Percentiles rank a stretch among this genome's conserved stretches.
These are phyloP conservation scores for Agapanthus africanus DNA, from an alignment of 106 monocot species.

Conservation along the genomic window DNA sequence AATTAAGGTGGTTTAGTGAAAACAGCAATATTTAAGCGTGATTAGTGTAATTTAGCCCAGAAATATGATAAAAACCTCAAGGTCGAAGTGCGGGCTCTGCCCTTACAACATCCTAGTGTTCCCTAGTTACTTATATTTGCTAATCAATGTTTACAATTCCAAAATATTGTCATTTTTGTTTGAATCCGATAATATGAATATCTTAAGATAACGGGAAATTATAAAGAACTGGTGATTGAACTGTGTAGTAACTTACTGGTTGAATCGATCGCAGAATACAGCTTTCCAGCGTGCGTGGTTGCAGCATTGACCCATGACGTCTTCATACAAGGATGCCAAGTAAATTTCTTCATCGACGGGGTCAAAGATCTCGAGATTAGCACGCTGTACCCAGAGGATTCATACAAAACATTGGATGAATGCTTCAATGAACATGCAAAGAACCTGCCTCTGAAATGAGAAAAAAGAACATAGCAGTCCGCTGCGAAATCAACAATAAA, in stretches of 20 bases:
- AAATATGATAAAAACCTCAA: no score
- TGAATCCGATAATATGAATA: no score
- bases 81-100: no score
- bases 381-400: conserved; percentile 28
- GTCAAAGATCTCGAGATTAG: conserved; percentile 22
- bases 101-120: no score
- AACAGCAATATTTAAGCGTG: no score
- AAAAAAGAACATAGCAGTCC: not conserved
- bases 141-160: no score
- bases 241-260: not conserved
- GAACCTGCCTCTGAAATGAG: not conserved
- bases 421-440: conserved; percentile 24
- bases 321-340: conserved; percentile 43
- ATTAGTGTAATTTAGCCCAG: no score
- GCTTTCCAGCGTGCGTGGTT: conserved; percentile 25
- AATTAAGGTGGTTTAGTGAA: no score
- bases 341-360: conserved; percentile 26
- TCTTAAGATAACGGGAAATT: no score
- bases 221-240: not conserved
- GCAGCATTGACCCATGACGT: conserved; percentile 38
- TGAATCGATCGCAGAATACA: conserved; percentile 22
- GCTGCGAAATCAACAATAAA: not conserved
- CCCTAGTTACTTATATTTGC: no score
- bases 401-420: conserved; percentile 25
- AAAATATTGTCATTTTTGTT: no score